Evolutionary conservation across 1,284 basidiomycete genomes (phyloP), one percentile per base, ranked within the genome.

Genomic region (Rhodotorula sp.): DNA sequence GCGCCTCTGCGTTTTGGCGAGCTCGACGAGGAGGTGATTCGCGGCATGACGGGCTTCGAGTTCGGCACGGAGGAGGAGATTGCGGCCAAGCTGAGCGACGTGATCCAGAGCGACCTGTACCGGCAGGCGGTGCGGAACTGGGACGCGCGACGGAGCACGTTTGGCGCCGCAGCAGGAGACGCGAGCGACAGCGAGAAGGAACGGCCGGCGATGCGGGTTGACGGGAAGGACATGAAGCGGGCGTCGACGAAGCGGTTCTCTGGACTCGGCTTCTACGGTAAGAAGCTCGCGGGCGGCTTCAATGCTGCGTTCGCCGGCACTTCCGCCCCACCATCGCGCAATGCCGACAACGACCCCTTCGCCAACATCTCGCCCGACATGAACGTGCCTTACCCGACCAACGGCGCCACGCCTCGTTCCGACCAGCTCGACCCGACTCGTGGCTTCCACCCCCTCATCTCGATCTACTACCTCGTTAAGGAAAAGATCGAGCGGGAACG

Each of bases 41-140:
- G 86, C 64, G 89, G 90, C 65, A 98, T 99, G 95, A 88, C 89
- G 56, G 95, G 95, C 1, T 98, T 99, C 81, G 94, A 98, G 78
- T 98, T 99, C 76, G 96, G 95, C 10, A 84, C 89, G 0, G 88
- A 90, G 47, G 89, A 91, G 17, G 89, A 94, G 30, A 93, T 98
- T 69, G 88, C 92, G 78, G 83, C 84, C 48, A 88, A 85, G 77
- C 85, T 98, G 7, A 78, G 86, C 44, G 84, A 87, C 6, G 85
- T 97, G 29, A 85, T 98, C 30, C 86, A 87, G 72, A 89, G 89
- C 5, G 93, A 97, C 36, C 80, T 82, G 1, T 99, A 98, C 79
- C 81, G 85, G 27, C 84, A 86, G 0, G 87, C 90, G n/a, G 63
- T 67, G 4, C 59, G 63, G 30, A 58, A 66, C 48, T 67, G 73